Evolutionary conservation across 176 grass and related monocot species (phyloP).

Genomic region (Lolium rigidum): DNA sequence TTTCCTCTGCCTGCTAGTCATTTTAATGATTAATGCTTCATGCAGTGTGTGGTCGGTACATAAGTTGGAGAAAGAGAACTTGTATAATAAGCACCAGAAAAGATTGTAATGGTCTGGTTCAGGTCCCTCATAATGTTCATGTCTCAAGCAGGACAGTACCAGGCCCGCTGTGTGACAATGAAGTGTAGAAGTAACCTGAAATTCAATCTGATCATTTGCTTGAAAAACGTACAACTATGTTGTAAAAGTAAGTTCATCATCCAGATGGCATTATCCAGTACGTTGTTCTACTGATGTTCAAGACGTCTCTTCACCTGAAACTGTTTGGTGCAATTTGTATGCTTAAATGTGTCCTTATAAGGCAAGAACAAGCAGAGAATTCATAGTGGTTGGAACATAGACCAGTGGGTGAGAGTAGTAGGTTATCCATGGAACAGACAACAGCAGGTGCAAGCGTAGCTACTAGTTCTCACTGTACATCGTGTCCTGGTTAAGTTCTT

Average conservation of each 20-base stretch:
- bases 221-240: too few relatives aligned
- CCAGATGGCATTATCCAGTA: neutral
- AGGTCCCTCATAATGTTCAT: neutral
- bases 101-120: neutral
- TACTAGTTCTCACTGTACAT: too few relatives aligned
- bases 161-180: neutral
- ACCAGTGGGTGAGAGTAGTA: too few relatives aligned
- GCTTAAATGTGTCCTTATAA: neutral
- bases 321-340: neutral
- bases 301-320: neutral
- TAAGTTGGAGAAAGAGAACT: too few relatives aligned
- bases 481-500: too few relatives aligned
- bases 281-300: neutral
- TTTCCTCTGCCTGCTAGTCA: too few relatives aligned
- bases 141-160: neutral
- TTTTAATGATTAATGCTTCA: too few relatives aligned
- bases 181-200: neutral
- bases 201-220: neutral
- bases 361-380: neutral
- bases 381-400: too few relatives aligned
- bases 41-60: too few relatives aligned
- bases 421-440: too few relatives aligned
- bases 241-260: neutral
- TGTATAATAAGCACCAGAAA: neutral
- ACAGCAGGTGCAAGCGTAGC: too few relatives aligned